phyloP scores from a whole-genome alignment of 2,329 filamentous ascomycete species.

The Nemania sp. region DNA sequence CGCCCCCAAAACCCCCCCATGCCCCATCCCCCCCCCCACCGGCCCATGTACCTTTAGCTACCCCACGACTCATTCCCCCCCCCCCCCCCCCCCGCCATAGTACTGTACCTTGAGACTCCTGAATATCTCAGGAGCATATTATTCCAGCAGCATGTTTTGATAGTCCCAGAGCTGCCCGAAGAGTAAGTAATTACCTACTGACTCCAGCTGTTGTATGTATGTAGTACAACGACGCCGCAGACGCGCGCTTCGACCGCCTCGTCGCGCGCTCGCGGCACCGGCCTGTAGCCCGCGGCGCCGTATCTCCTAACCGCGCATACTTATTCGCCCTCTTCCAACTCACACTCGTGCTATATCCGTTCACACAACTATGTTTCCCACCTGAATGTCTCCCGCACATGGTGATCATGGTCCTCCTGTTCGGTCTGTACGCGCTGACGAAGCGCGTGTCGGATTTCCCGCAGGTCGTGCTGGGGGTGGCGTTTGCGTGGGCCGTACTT shows the following conservation, averaged over 20 bases:
- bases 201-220: too few species aligned
- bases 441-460: slow-evolving; percentile 58
- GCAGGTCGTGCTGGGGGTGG: slow-evolving; percentile 53
- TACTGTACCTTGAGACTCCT: too few species aligned
- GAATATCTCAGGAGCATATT: too few species aligned
- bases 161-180: too few species aligned
- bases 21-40: too few species aligned
- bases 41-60: too few species aligned
- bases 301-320: slow-evolving; percentile 39
- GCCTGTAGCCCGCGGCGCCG: slow-evolving; percentile 53
- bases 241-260: slow-evolving; percentile 56
- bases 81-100: too few species aligned
- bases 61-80: too few species aligned
- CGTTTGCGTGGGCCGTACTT: slow-evolving; percentile 54
- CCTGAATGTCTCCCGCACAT: slow-evolving; percentile 10
- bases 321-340: slow-evolving; percentile 48
- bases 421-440: slow-evolving; percentile 52
- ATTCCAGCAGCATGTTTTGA: too few species aligned
- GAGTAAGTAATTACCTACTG: too few species aligned
- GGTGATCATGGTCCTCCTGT: slow-evolving; percentile 45
- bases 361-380: slow-evolving; percentile 37
- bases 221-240: slow-evolving; percentile 61
- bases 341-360: slow-evolving; percentile 34
- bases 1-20: too few species aligned
- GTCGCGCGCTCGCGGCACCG: slow-evolving; percentile 54